Evolutionary conservation across 2,329 filamentous ascomycete species (phyloP).

Genomic region (Annulohypoxylon truncatum): DNA sequence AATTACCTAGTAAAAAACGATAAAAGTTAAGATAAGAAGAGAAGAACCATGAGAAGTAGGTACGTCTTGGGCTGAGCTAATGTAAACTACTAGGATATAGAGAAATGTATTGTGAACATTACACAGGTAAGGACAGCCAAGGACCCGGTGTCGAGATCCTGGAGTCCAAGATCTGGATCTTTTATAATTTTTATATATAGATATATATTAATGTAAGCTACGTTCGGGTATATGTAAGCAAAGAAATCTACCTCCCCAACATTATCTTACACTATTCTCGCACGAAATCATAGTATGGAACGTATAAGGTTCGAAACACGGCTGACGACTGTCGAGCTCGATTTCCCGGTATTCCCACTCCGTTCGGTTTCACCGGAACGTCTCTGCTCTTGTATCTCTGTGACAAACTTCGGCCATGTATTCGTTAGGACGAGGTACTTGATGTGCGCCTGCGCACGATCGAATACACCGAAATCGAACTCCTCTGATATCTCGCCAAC

Average conservation of each 20-base stretch:
- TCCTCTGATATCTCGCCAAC: slow-evolving; percentile 57
- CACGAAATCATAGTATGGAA: slow-evolving; percentile 15
- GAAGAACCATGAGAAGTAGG: too few species aligned
- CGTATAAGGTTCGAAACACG: slow-evolving; percentile 34
- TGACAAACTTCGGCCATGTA: slow-evolving; percentile 72
- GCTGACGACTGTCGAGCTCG: slow-evolving; percentile 34
- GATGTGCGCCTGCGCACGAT: slow-evolving; percentile 68
- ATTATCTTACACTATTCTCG: neutral
- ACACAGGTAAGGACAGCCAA: too few species aligned
- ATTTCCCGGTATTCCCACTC: slow-evolving; percentile 35
- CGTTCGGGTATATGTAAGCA: slow-evolving; percentile 9
- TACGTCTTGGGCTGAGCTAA: too few species aligned
- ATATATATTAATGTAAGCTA: too few species aligned
- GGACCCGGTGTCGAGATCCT: too few species aligned
- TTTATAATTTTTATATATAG: too few species aligned
- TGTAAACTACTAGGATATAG: too few species aligned
- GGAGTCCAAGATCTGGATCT: too few species aligned
- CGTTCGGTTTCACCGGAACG: slow-evolving; percentile 40
- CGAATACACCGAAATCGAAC: slow-evolving; percentile 67
- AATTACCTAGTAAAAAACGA: too few species aligned
- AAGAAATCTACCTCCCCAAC: neutral
- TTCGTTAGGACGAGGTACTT: slow-evolving; percentile 76
- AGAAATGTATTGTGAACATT: too few species aligned
- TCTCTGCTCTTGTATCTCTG: slow-evolving; percentile 45
- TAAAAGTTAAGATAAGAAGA: too few species aligned